Evolutionary conservation across 2,329 filamentous ascomycete species (phyloP), one percentile per base, ranked within the genome.

Genomic region (Aspergillus carbonarius): DNA sequence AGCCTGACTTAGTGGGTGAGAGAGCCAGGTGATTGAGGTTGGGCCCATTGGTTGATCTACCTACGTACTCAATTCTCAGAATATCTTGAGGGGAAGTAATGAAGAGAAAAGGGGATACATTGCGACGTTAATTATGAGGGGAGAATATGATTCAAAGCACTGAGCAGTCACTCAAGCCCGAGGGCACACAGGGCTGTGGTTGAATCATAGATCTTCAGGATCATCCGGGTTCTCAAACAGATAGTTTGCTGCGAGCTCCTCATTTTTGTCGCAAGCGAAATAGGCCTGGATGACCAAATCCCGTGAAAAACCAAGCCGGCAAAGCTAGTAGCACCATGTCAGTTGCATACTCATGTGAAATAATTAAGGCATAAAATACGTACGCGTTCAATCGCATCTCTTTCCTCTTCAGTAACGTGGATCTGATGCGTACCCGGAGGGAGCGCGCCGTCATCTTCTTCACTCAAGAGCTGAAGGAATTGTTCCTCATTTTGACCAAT

Each of bases 191-290:
- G 15, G n/a, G 44, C 30, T n/a, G 47, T 20, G 27, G 25, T 52
- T 25, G 48, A 47, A 49, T 63, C 64, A 74, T 62, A 66, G 63
- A 30, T 78, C 74, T 51, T 79, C 74, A 35, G 91, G 88, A 49
- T 97, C 93, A 61, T 96, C 92, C 9, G 93, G 93, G 79, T 98
- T 92, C 70, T 99, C 95, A 73, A 99, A 99, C 60, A 99, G 83
- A 78, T 97, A 98, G 79, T 99, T 99, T 64, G 95, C 95, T 0
- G 95, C 95, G 53, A 99, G 83, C 78, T 99, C 95, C 79, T 99
- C 95, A 76, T 99, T 98, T 85, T 98, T 99, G 78, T 99, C 95
- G 77, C 95, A 99, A 34, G 95, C 95, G 74, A 99, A 99, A 80
- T 98, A 99, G 25, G 95, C 95, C 79, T 99, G 93, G 66, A 98